phyloP scores from a whole-genome alignment of 345 rosid species.

The Brassica incana region DNA sequence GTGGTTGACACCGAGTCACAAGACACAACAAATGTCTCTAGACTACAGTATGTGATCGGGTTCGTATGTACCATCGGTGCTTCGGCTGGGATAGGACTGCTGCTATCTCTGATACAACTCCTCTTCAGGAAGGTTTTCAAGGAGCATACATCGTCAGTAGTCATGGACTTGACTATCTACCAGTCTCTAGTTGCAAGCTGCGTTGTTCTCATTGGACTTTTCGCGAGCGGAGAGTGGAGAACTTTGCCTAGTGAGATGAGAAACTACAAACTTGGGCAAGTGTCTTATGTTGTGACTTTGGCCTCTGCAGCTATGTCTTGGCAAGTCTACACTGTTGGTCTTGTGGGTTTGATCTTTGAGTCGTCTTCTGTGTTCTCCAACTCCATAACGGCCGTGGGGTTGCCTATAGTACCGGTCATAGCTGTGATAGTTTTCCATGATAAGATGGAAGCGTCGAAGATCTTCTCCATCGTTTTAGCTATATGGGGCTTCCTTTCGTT shows the following conservation, averaged over 20 bases:
- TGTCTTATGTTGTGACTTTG: constrained; percentile 47
- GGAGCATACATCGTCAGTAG: constrained; percentile 36
- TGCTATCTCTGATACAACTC: constrained; percentile 45
- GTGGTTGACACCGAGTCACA: constrained; percentile 32
- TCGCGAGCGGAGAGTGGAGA: constrained; percentile 61
- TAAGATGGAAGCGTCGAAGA: constrained; percentile 59
- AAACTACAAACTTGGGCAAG: constrained; percentile 47
- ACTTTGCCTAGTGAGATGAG: constrained; percentile 45
- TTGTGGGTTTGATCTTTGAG: constrained; percentile 36
- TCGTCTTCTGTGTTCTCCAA: constrained; percentile 35
- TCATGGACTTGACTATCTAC: constrained; percentile 47
- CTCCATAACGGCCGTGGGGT: constrained; percentile 34
- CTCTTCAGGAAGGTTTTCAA: constrained; percentile 46
- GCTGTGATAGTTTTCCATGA: constrained; percentile 48
- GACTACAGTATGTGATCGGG: constrained; percentile 37
- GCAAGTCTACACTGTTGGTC: constrained; percentile 51
- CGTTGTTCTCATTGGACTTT: constrained; percentile 46
- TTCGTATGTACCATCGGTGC: constrained; percentile 50
- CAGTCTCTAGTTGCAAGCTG: constrained; percentile 44
- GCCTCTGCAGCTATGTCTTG: constrained; percentile 43
- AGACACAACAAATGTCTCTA: constrained; percentile 11
- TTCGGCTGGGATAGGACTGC: constrained; percentile 45
- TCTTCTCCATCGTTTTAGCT: constrained; percentile 55
- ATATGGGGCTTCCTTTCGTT: constrained; percentile 61
- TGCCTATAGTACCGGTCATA: constrained; percentile 52